Conservation (phyloP, 2,329 filamentous ascomycete species). For the Fusarium concolor region DNA sequence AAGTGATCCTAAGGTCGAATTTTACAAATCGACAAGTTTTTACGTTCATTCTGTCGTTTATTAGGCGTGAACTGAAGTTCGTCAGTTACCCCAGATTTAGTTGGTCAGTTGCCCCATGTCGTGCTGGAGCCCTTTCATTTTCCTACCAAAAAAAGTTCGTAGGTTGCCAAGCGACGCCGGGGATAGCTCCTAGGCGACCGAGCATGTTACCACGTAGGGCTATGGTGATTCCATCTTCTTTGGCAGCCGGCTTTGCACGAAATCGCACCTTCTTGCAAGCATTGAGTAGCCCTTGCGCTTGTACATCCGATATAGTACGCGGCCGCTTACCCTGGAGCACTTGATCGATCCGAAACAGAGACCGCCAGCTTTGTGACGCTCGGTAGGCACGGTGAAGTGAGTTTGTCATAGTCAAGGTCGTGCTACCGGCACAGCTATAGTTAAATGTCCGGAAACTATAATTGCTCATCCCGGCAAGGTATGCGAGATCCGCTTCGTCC, state of each 20-base stretch:
- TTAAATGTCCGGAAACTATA: background rate
- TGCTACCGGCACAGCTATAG: background rate
- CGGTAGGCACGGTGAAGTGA: no score
- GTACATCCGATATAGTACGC: no score
- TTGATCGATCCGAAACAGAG: no score
- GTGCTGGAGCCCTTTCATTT: background rate
- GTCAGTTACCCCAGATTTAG: constrained; percentile 6
- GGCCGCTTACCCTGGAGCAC: no score
- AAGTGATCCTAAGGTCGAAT: no score
- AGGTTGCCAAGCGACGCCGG: constrained; percentile 3
- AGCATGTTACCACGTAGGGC: no score
- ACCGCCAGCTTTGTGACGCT: no score
- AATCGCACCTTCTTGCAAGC: no score
- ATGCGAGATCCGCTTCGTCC: background rate
- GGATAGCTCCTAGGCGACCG: no score
- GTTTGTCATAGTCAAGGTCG: background rate
- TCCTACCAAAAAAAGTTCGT: constrained; percentile 6
- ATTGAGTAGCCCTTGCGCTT: background rate
- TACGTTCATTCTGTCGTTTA: no score
- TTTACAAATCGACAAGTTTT: no score
- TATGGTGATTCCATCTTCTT: no score
- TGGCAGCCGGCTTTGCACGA: background rate
- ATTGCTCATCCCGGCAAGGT: background rate
- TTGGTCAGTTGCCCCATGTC: background rate
- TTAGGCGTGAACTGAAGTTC: background rate